Evolutionary conservation across 208 protist genomes (phyloP), one percentile per base, ranked within the genome.

Genomic region (Angomonas deanei): DNA sequence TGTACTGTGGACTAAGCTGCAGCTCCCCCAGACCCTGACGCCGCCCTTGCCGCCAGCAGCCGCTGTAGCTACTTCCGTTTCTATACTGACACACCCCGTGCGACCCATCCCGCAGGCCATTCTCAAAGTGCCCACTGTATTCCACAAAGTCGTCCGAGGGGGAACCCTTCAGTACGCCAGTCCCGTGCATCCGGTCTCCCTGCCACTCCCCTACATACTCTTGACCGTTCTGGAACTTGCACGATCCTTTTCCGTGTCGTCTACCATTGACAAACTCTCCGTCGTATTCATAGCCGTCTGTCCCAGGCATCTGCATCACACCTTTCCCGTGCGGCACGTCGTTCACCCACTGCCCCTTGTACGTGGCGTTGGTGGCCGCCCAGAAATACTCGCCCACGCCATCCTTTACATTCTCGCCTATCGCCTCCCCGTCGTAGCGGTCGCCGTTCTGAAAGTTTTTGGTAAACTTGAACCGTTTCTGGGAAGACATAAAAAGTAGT

Each of bases 151-250:
- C 70, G 64, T 93, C 87, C 10, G 72, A 27, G 0, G 84, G 28
- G 0, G 78, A 77, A 10, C 79, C 86, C 32, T 11, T 52, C 36
- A 91, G 68, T 8, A 66, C 71, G n/a, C 88, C 92, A 3, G 67
- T 19, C n/a, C 92, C 92, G 31, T 85, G 71, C 84, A 92, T 90
- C 53, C 88, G 64, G 55, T 94, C 92, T 10, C 71, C 60, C 24
- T 62, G 24, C 92, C 92, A 97, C 49, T 92, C 82, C 0, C 92
- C 90, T 0, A 76, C 72, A 72, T 95, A 96, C 30, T 61, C 53
- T 13, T 78, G 77, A 19, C 88, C 90, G 54, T 91, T 92, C 17
- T 61, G 38, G 50, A 93, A 96, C 5, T 47, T 61, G 64, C 92
- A 97, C 1, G 49, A 72, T 4, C 92, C 90, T 1, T 69, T 56